Base-by-base conservation (phyloP, 2,329 filamentous ascomycete genomes). In the Ceratocystis papillata region DNA sequence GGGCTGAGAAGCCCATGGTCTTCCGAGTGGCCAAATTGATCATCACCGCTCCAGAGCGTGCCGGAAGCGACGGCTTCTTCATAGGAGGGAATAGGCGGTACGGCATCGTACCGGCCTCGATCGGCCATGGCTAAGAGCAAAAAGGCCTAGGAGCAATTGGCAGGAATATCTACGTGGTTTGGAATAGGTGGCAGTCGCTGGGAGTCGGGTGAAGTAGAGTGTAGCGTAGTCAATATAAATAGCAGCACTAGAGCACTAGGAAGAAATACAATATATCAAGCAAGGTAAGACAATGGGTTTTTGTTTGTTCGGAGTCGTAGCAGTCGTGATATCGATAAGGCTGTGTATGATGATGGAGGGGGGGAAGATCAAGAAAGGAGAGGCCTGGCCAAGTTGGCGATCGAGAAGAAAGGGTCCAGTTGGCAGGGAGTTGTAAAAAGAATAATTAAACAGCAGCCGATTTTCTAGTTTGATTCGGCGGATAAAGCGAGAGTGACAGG, bases 1-100 rank as follows among this genome's bases (percentile, higher is more conserved):
- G 81, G 78, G 64, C 79, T 80, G 50, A 96, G 80, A 30, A 96
- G 83, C 5, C 87, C 88, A 75, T 91, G 87, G 75, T 87, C 83
- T 76, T 96, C 90, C 2, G 64, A 65, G 22, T n/a, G 28, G 44
- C 50, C 62, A 5, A 22, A 22, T 7, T 61, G 48, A 20, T 63
- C 64, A 48, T 65, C 64, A 53, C 60, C 50, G 17, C 62, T 61
- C 60, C 65, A 68, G 41, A 63, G 50, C 7, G 64, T 66, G 20
- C 64, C 65, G n/a, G 64, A 64, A 61, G 70, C 70, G 41, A 71
- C 67, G 59, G 70, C 71, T 48, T 72, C 71, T 48, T 72, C 71
- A 64, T 72, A 72, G 20, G 69, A 70, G 8, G 69, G 69, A 30
- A 69, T 69, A 45, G 71, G 71, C 46, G 71, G 71, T 53, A 70